Evolutionary conservation across 2,329 filamentous ascomycete genomes (phyloP).

Genomic region (Cercospora citrullina): DNA sequence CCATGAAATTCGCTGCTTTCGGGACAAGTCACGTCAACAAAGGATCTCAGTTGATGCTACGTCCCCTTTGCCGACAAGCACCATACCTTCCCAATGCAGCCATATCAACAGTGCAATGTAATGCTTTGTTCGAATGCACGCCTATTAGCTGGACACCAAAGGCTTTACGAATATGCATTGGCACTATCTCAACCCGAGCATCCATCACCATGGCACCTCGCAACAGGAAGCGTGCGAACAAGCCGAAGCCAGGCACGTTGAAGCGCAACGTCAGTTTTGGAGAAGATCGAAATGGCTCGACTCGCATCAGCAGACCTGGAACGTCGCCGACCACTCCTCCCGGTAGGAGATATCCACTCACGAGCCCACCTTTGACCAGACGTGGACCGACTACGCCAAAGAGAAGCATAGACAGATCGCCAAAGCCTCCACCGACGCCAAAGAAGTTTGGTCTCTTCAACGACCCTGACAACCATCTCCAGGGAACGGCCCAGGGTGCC

Average conservation of each 20-base stretch:
- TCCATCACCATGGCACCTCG: not conserved
- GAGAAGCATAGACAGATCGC: not conserved
- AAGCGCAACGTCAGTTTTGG: constrained; percentile 9
- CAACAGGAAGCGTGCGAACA: not conserved
- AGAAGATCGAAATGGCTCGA: constrained; percentile 7
- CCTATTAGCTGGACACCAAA: not conserved
- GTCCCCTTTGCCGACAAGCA: not conserved
- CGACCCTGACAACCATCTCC: not conserved
- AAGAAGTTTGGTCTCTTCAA: not conserved
- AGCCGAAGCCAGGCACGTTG: not conserved
- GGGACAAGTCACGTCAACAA: not conserved
- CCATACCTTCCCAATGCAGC: not conserved
- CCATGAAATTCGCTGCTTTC: not conserved
- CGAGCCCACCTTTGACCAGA: not conserved
- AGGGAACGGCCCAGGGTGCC: not conserved
- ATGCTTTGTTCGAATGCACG: not conserved
- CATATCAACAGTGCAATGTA: not conserved
- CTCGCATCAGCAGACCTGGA: constrained; percentile 4
- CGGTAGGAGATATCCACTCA: constrained; percentile 4
- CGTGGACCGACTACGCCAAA: not conserved
- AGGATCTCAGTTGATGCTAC: not conserved
- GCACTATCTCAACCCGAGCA: not conserved
- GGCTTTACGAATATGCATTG: not conserved
- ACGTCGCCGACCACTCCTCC: constrained; percentile 7
- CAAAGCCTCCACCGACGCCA: not conserved